Evolutionary conservation across 2,329 filamentous ascomycete genomes (phyloP).

Genomic region (Chaetomium olivaceum): DNA sequence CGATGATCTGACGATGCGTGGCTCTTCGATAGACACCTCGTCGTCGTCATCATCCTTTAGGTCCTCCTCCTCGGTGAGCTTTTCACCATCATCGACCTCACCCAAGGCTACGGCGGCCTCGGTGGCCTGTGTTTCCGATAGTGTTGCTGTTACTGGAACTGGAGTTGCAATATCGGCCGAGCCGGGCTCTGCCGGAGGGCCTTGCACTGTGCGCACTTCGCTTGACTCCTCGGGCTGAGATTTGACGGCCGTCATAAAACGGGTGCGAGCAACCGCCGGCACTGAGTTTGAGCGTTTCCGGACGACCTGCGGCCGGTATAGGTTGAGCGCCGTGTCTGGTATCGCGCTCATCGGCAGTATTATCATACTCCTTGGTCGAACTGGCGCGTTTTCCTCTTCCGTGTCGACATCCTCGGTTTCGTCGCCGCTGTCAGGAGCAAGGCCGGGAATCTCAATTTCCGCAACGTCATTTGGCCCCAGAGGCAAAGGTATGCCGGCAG

Average conservation of each 20-base stretch:
- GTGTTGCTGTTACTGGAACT: background rate
- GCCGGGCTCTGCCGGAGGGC: background rate
- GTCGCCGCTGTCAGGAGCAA: slow-evolving; percentile 63
- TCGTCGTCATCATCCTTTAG: slow-evolving; percentile 48
- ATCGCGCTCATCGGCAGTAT: slow-evolving; percentile 36
- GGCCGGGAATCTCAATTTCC: slow-evolving; percentile 77
- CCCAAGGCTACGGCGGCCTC: background rate
- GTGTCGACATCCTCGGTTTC: slow-evolving; percentile 50
- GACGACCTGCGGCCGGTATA: slow-evolving; percentile 41
- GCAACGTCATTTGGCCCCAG: slow-evolving; percentile 66
- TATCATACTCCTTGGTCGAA: slow-evolving; percentile 52
- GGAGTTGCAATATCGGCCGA: background rate
- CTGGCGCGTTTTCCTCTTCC: slow-evolving; percentile 36
- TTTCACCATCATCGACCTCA: background rate
- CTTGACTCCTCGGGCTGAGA: background rate
- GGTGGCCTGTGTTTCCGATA: background rate
- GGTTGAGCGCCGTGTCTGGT: slow-evolving; percentile 37
- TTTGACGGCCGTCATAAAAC: slow-evolving; percentile 8
- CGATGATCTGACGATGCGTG: slow-evolving; percentile 58
- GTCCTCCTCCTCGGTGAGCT: slow-evolving; percentile 16
- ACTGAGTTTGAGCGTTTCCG: slow-evolving; percentile 53
- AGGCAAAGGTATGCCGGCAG: slow-evolving; percentile 68
- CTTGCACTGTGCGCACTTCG: background rate
- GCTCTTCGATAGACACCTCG: slow-evolving; percentile 57
- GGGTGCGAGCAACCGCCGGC: slow-evolving; percentile 42